These are phyloP conservation scores for Raphanus sativus DNA, from an alignment of 345 rosid species.

Conservation along the genomic window DNA sequence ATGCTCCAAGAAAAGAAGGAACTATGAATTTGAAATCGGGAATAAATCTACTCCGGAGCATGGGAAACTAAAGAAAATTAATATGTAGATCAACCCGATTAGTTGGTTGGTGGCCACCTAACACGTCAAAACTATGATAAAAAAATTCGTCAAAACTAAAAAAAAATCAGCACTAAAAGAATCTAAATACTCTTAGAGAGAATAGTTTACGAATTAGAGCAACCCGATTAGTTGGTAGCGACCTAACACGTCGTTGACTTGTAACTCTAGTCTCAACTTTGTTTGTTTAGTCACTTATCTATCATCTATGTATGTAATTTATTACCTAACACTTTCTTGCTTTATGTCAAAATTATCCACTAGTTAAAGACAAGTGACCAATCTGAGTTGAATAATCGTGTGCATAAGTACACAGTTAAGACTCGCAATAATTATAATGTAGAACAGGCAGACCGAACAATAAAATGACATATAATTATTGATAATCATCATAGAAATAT, in stretches of 20 bases:
- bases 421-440: not conserved
- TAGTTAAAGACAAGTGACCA: not conserved
- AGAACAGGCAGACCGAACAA: not conserved
- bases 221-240: slow-evolving; percentile 31
- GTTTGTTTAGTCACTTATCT: not conserved
- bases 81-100: slow-evolving; percentile 18
- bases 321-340: slow-evolving; percentile 12
- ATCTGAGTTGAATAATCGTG: not conserved
- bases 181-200: not conserved
- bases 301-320: not conserved
- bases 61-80: not conserved
- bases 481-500: too few relatives aligned
- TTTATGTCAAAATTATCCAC: slow-evolving; percentile 6
- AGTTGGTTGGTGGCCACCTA: slow-evolving; percentile 27
- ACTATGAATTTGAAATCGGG: not conserved
- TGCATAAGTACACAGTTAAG: not conserved
- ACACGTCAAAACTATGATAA: not conserved
- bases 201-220: slow-evolving; percentile 2
- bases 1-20: not conserved
- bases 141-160: not conserved
- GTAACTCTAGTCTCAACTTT: not conserved
- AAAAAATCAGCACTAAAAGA: not conserved
- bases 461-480: not conserved
- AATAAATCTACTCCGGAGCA: not conserved
- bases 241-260: slow-evolving; percentile 22